Evolutionary conservation across 257 asterid genomes (phyloP).

Genomic region (Salvia splendens): DNA sequence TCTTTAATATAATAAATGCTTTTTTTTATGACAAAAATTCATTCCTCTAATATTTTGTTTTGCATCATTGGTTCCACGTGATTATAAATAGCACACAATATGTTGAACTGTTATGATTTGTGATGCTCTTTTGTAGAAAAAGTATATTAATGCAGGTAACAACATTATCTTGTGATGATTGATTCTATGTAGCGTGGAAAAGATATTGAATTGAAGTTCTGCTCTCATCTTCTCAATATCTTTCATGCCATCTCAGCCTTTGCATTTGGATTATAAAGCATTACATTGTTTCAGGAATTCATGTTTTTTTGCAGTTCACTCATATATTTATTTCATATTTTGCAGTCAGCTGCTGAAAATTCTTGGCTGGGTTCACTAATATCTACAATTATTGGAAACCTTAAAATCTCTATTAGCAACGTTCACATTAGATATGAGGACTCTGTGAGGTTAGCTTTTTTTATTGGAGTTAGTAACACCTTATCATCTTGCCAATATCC

Average conservation of each 20-base stretch:
- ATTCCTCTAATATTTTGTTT: conserved; percentile 20
- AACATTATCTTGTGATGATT: conserved; percentile 15
- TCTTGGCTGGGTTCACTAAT: conserved; percentile 98
- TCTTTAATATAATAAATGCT: background rate
- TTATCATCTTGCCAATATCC: background rate
- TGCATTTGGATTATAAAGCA: conserved; percentile 13
- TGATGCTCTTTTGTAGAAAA: conserved; percentile 2
- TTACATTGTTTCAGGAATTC: conserved; percentile 15
- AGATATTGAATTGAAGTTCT: conserved; percentile 19
- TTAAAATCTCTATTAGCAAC: conserved; percentile 92
- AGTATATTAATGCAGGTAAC: conserved; percentile 17
- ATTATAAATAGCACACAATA: conserved; percentile 3
- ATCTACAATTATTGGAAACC: conserved; percentile 91
- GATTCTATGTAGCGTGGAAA: conserved; percentile 11
- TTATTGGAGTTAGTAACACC: conserved; percentile 22
- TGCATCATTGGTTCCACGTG: conserved; percentile 25
- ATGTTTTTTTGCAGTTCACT: conserved; percentile 5
- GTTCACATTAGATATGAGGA: conserved; percentile 97
- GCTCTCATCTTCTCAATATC: conserved; percentile 27
- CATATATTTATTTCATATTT: conserved; percentile 30
- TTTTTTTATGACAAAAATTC: background rate
- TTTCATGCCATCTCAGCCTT: background rate
- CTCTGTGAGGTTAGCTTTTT: conserved; percentile 68
- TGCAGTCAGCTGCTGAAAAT: conserved; percentile 86
- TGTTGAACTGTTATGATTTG: conserved; percentile 9